These are phyloP conservation scores for Parathielavia hyrcaniae DNA, from an alignment of 495 filamentous ascomycete species.

Conservation along the genomic window DNA sequence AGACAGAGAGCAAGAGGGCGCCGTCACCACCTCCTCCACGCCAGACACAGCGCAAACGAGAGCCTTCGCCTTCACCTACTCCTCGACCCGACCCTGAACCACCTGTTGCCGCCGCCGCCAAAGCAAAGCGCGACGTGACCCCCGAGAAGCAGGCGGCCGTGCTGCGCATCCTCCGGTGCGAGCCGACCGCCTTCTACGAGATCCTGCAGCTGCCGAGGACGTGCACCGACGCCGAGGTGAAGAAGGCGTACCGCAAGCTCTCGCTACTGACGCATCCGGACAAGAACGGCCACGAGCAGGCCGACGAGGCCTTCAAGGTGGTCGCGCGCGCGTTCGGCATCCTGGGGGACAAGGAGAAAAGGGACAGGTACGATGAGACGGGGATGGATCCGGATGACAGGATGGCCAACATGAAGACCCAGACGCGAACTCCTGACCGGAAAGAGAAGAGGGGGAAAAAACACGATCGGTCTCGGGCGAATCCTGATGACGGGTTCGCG, in stretches of 20 bases:
- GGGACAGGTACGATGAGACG: slow-evolving; percentile 74
- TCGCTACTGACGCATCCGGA: slow-evolving; percentile 88
- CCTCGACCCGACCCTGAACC: too few relatives aligned
- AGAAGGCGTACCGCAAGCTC: slow-evolving; percentile 89
- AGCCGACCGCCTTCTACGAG: slow-evolving; percentile 83
- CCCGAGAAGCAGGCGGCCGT: slow-evolving; percentile 86
- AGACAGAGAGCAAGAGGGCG: not conserved
- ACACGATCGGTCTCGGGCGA: too few relatives aligned
- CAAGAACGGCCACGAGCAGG: slow-evolving; percentile 95
- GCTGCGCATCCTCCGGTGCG: slow-evolving; percentile 74
- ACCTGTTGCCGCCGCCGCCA: too few relatives aligned
- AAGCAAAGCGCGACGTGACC: slow-evolving; percentile 69
- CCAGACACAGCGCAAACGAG: too few relatives aligned
- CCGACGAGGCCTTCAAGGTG: slow-evolving; percentile 98
- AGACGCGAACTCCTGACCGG: too few relatives aligned
- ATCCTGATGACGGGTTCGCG: slow-evolving; percentile 56
- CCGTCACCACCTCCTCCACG: too few relatives aligned
- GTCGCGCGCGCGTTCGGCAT: slow-evolving; percentile 89
- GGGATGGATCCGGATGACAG: slow-evolving; percentile 75
- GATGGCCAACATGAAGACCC: too few relatives aligned
- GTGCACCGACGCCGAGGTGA: slow-evolving; percentile 74
- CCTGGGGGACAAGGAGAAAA: slow-evolving; percentile 88
- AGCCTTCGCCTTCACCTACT: too few relatives aligned
- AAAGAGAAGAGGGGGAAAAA: too few relatives aligned
- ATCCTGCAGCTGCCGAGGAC: slow-evolving; percentile 62